Evolutionary conservation across 2,329 filamentous ascomycete genomes (phyloP), one percentile per base, ranked within the genome.

Genomic region (Furcasterigmium sp.): DNA sequence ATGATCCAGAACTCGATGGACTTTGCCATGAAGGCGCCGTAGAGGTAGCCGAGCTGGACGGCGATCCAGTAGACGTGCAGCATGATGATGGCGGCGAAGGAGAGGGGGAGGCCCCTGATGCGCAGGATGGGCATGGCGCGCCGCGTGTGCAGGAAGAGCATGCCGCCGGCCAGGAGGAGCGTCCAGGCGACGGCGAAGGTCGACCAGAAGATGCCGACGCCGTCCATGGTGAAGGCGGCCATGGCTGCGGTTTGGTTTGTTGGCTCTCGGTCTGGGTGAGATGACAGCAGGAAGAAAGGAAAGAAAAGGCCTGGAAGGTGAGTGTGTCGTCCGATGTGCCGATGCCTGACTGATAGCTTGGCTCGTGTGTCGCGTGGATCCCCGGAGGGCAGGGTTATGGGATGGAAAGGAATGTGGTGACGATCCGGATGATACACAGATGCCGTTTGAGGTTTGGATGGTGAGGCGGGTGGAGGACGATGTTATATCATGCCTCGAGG

Each of bases 1-100:
- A 85, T 85, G 58, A 82, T 71, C 78, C 80, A 85, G 56, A 72
- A 85, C 58, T 83, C 77, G 14, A 68, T 67, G 17, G 70, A 63
- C 41, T 76, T 76, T 0, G 78, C 75, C 41, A 64, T 60, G 2
- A 70, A 46, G 3, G 65, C 58, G 2, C 61, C 63, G 41, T 67
- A 60, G 17, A 60, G 53, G 43, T 71, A 71, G 2, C 54, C 66
- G 3, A 62, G 57, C 46, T 65, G 57, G 3, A 68, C 61, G 3
- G 64, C 58, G 17, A 63, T 41, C 67, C 67, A 72, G 56, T 71
- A 72, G 4, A 63, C 45, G 44, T 72, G 69, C 17, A 72, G 59
- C 19, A 58, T 46, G 44, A 64, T 60, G 39, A 69, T 58, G 45
- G 64, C 63, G 43, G 38, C 43, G 25, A 66, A 48, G 5, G 51